Conservation (phyloP, 225 moss, liverwort and hornwort species). For the Antitrichia curtipendula region DNA sequence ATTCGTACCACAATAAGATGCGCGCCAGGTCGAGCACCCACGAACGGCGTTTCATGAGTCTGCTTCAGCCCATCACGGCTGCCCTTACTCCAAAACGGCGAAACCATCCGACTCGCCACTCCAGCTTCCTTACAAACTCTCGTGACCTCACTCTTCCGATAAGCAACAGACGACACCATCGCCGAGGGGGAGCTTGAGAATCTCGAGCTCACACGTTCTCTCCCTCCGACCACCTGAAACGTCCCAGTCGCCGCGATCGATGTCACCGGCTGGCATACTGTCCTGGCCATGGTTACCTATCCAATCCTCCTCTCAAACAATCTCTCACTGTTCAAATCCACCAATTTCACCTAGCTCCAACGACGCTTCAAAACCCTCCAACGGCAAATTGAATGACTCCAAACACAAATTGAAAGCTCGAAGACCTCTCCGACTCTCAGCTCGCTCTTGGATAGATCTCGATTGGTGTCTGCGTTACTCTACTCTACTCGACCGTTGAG, state of each 20-base stretch:
- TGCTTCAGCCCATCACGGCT: not conserved
- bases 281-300: not conserved
- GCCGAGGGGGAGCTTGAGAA: not conserved
- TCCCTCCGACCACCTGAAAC: not conserved
- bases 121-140: constrained; percentile 8
- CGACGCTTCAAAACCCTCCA: not conserved
- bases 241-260: not conserved
- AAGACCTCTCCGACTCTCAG: not conserved
- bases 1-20: constrained; percentile 23
- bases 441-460: not conserved
- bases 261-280: not conserved
- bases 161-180: constrained; percentile 4
- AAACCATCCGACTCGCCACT: not conserved
- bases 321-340: not conserved
- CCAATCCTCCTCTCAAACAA: not conserved
- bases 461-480: not conserved
- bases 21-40: not conserved
- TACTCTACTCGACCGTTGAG: not conserved
- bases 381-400: not conserved
- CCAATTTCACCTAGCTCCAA: not conserved
- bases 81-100: constrained; percentile 14
- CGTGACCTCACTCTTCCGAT: not conserved
- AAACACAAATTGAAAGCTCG: not conserved
- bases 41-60: not conserved
- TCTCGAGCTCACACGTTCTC: not conserved